Percentiles rank a stretch among this genome's conserved stretches.
Conservation (phyloP, 805 yeast species). For the Komagataella phaffii region DNA sequence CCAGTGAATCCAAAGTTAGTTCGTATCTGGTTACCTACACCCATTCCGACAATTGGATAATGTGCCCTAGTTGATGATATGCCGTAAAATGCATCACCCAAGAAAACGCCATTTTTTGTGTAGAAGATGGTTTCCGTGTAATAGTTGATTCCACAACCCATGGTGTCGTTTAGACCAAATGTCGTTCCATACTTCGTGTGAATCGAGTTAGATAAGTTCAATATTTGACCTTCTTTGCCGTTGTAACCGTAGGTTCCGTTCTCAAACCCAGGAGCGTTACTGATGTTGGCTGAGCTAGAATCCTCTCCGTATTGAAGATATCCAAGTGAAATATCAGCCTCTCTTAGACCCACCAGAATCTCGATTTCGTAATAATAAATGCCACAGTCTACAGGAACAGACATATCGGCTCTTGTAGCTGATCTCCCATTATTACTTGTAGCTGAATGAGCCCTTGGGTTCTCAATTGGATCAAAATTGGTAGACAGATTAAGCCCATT, state of each 20-base stretch:
- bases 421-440: background rate
- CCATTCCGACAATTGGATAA: slow-evolving; percentile 34
- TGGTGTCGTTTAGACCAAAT: slow-evolving; percentile 45
- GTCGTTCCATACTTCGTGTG: slow-evolving; percentile 24
- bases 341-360: slow-evolving; percentile 20
- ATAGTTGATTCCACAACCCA: slow-evolving; percentile 80
- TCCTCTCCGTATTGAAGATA: slow-evolving; percentile 19
- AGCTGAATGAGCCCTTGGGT: background rate
- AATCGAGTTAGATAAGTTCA: slow-evolving; percentile 21
- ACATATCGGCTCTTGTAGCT: slow-evolving; percentile 17
- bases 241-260: slow-evolving; percentile 36
- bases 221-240: slow-evolving; percentile 34
- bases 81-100: slow-evolving; percentile 42
- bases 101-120: slow-evolving; percentile 67
- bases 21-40: slow-evolving; percentile 24
- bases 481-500: background rate
- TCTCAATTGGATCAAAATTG: background rate
- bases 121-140: slow-evolving; percentile 49
- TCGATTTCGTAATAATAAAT: slow-evolving; percentile 39
- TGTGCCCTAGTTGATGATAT: slow-evolving; percentile 15
- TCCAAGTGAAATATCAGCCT: slow-evolving; percentile 31
- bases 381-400: slow-evolving; percentile 26
- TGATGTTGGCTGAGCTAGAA: slow-evolving; percentile 8
- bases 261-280: slow-evolving; percentile 34
- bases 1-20: slow-evolving; percentile 39